Percentiles rank a stretch among this genome's conserved stretches.
Evolutionary conservation across 345 rosid species (phyloP).

Genomic region (Boechera stricta): DNA sequence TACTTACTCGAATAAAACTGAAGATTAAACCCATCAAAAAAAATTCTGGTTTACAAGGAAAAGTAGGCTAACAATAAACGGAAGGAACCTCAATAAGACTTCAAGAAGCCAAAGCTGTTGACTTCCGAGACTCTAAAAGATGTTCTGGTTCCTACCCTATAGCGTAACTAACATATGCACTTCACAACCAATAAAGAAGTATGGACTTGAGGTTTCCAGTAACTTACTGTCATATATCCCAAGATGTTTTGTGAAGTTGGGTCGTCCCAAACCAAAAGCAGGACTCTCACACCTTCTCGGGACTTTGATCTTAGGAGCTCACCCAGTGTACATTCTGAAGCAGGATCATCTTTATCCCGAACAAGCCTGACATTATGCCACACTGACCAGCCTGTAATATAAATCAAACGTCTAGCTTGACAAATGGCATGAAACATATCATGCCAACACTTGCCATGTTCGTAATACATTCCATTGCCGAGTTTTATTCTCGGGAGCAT

Average conservation of each 20-base stretch:
- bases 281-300: constrained; percentile 93
- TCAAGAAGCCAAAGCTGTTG: background rate
- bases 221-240: constrained; percentile 80
- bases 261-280: constrained; percentile 90
- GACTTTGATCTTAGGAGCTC: constrained; percentile 86
- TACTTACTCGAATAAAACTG: background rate
- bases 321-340: constrained; percentile 63
- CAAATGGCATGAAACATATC: constrained; percentile 86
- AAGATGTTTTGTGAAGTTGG: constrained; percentile 92
- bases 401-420: constrained; percentile 79
- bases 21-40: background rate
- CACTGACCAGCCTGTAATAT: constrained; percentile 95
- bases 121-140: constrained; percentile 2
- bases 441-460: constrained; percentile 87
- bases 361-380: constrained; percentile 84
- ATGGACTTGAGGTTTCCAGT: background rate
- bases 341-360: constrained; percentile 43
- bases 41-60: background rate
- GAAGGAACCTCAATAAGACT: background rate
- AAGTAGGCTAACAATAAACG: background rate
- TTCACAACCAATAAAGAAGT: constrained; percentile 23
- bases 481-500: constrained; percentile 68
- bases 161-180: constrained; percentile 9
- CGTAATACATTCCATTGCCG: constrained; percentile 66
- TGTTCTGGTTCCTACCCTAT: constrained; percentile 4